Conservation (phyloP, 768 basidiomycete species). For the Hypsizygus marmoreus region DNA sequence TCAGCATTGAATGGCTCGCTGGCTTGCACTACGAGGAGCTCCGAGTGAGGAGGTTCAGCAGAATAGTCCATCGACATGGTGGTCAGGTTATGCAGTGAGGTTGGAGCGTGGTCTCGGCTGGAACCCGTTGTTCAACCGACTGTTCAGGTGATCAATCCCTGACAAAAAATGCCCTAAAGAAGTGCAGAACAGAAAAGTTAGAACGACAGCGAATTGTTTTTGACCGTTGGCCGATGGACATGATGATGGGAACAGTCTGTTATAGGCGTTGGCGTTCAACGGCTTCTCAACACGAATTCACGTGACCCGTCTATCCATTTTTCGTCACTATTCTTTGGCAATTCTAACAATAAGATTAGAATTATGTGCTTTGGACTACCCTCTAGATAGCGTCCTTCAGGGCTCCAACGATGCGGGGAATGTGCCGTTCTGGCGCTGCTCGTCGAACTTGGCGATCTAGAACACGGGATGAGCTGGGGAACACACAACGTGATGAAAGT, state of each 20-base stretch:
- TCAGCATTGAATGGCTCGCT: slow-evolving; percentile 71
- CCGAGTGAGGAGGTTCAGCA: slow-evolving; percentile 51
- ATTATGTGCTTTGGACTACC: too few relatives aligned
- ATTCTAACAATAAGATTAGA: slow-evolving; percentile 2
- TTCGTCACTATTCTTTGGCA: not conserved
- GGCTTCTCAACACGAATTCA: slow-evolving; percentile 3
- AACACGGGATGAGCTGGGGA: slow-evolving; percentile 10
- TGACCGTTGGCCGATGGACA: too few relatives aligned
- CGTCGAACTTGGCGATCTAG: slow-evolving; percentile 88
- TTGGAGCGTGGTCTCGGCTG: slow-evolving; percentile 7
- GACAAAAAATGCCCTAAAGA: too few relatives aligned
- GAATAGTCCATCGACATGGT: slow-evolving; percentile 52
- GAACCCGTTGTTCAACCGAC: slow-evolving; percentile 10
- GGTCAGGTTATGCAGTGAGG: slow-evolving; percentile 18
- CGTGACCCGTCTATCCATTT: slow-evolving; percentile 18
- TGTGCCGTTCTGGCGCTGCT: slow-evolving; percentile 89
- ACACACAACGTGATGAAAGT: not conserved
- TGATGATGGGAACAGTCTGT: not conserved
- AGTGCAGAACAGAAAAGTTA: too few relatives aligned
- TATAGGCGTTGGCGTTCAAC: not conserved
- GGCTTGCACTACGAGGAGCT: slow-evolving; percentile 45
- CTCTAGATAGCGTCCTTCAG: slow-evolving; percentile 21
- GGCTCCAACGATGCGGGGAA: slow-evolving; percentile 91
- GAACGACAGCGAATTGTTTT: too few relatives aligned
- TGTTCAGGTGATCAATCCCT: too few relatives aligned